Conservation (phyloP, 2,329 filamentous ascomycete species). For the Fusarium sp. region DNA sequence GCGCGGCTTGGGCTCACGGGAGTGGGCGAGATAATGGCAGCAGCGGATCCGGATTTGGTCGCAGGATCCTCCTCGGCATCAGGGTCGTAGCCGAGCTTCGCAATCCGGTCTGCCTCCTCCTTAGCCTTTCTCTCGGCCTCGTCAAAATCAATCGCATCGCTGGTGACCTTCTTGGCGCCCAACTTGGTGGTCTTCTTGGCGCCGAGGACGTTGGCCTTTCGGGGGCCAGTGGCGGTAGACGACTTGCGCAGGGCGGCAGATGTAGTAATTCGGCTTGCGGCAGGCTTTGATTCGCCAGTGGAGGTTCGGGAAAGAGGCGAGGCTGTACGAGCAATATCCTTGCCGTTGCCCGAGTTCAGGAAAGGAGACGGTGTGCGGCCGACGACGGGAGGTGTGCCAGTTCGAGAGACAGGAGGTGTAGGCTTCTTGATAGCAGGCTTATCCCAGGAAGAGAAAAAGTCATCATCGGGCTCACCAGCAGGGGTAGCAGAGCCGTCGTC, state of each 20-base stretch:
- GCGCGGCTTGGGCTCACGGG: constrained; percentile 73
- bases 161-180: constrained; percentile 88
- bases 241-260: constrained; percentile 86
- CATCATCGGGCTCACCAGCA: constrained; percentile 86
- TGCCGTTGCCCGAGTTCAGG: constrained; percentile 78
- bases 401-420: constrained; percentile 91
- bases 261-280: constrained; percentile 77
- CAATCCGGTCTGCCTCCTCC: constrained; percentile 95
- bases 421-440: constrained; percentile 97
- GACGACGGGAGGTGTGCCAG: constrained; percentile 82
- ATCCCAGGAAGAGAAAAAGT: constrained; percentile 99
- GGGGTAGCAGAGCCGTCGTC: constrained; percentile 78
- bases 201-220: constrained; percentile 86
- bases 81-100: constrained; percentile 93
- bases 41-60: constrained; percentile 58
- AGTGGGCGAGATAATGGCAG: constrained; percentile 75
- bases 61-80: constrained; percentile 77
- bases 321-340: constrained; percentile 77
- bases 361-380: constrained; percentile 90
- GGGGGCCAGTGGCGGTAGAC: constrained; percentile 67
- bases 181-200: constrained; percentile 85
- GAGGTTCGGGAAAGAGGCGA: constrained; percentile 78
- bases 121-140: constrained; percentile 97
- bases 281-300: constrained; percentile 63
- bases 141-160: constrained; percentile 90